Evolutionary conservation across 2,329 filamentous ascomycete species (phyloP), one percentile per base, ranked within the genome.

Genomic region (Apiospora pterosperma): DNA sequence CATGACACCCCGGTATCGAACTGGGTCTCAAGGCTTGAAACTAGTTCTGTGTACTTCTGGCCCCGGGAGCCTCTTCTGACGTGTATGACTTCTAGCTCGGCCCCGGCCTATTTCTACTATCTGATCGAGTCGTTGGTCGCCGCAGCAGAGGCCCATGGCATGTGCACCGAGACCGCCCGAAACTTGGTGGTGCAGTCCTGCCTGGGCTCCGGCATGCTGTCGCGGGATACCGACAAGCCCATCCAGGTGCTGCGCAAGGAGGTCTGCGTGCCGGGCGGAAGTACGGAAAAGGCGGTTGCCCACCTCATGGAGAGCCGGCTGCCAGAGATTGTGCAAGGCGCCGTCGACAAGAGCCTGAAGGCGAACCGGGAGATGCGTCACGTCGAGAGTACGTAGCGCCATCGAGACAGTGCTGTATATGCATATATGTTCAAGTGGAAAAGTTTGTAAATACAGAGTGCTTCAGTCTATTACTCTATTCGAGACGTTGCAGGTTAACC

Each of bases 401-500:
- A n/a, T n/a, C n/a, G n/a, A n/a, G n/a, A n/a, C n/a, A n/a, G n/a
- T n/a, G n/a, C n/a, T n/a, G n/a, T n/a, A n/a, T n/a, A n/a, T n/a
- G n/a, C n/a, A n/a, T n/a, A n/a, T n/a, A n/a, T n/a, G n/a, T n/a
- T n/a, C n/a, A n/a, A n/a, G n/a, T n/a, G n/a, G n/a, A n/a, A n/a
- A n/a, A n/a, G n/a, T n/a, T n/a, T n/a, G n/a, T n/a, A n/a, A 38
- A 42, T 21, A 23, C 5, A 23, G 39, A 42, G n/a, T 1, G 10
- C 19, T 19, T 34, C 21, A 2, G 42, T 31, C 23, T 19, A 7
- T 19, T 31, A n/a, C 8, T 19, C 5, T 55, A 34, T 12, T 86
- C 90, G 72, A 96, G 77, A 75, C 88, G 92, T 81, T 96, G 92
- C 71, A 95, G 78, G 69, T 91, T 92, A 59, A 95, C 92, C 68